phyloP scores from a whole-genome alignment of 73 alveolate species.

The Breviolum minutum region DNA sequence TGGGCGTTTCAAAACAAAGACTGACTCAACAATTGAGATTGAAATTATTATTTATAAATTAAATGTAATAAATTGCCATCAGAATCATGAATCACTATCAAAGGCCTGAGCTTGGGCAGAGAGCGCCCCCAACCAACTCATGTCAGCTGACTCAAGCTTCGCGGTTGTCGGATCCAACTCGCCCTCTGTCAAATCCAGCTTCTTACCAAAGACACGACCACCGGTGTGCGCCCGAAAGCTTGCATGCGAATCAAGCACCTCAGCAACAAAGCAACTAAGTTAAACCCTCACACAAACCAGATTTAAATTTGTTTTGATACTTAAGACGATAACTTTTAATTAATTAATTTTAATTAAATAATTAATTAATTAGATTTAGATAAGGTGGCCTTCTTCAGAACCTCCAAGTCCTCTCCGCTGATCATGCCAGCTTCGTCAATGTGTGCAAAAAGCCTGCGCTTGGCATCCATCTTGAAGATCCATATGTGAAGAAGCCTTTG shows the following conservation, averaged over 20 bases:
- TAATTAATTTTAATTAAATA: no score
- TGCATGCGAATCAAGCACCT: background rate
- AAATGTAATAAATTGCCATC: no score
- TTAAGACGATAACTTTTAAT: no score
- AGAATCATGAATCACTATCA: no score
- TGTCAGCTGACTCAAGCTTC: background rate
- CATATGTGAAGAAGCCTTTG: background rate
- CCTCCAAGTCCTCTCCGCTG: background rate
- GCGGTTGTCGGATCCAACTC: conserved; percentile 12
- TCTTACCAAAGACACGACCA: background rate
- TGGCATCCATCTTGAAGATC: conserved; percentile 1
- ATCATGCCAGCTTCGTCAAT: conserved; percentile 5
- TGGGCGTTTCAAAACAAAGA: no score
- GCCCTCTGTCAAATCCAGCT: background rate
- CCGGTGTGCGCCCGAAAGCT: conserved; percentile 18
- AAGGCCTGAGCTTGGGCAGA: background rate
- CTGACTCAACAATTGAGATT: no score
- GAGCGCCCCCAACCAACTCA: conserved; percentile 29
- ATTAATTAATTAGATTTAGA: no score
- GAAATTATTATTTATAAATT: no score
- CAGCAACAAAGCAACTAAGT: no score
- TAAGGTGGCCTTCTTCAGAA: background rate
- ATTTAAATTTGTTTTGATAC: no score
- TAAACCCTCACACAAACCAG: no score
- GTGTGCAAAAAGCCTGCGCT: conserved; percentile 9